Conservation (phyloP, 352 stramenopile genomes). For the Lagenidium sp. region DNA sequence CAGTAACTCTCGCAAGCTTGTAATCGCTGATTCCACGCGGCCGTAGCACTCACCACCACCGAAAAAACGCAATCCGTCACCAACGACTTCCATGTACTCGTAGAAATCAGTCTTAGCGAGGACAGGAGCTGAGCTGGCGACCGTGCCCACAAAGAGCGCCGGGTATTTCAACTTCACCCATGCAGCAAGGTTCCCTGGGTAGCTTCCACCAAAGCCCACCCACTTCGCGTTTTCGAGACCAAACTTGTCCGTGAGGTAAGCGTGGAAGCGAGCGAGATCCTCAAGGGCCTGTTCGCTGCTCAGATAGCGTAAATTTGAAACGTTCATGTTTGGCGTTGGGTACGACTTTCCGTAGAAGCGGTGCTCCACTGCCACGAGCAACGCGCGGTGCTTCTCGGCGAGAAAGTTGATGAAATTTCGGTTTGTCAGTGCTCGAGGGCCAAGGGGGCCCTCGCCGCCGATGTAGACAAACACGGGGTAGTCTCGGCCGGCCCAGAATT, state of each 20-base stretch:
- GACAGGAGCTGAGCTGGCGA: slow-evolving; percentile 88
- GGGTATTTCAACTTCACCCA: slow-evolving; percentile 93
- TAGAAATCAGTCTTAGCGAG: slow-evolving; percentile 74
- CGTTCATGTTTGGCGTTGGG: slow-evolving; percentile 71
- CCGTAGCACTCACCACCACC: slow-evolving; percentile 75
- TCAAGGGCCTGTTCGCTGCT: slow-evolving; percentile 85
- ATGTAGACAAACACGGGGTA: slow-evolving; percentile 89
- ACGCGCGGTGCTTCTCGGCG: slow-evolving; percentile 59
- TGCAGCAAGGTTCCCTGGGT: slow-evolving; percentile 91
- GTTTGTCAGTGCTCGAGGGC: slow-evolving; percentile 48
- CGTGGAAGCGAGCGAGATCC: slow-evolving; percentile 88
- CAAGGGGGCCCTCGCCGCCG: slow-evolving; percentile 60
- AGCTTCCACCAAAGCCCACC: slow-evolving; percentile 94
- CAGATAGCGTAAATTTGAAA: slow-evolving; percentile 81
- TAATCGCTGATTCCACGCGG: slow-evolving; percentile 51
- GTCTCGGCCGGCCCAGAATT: slow-evolving; percentile 69
- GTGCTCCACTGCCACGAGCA: slow-evolving; percentile 91
- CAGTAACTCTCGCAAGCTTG: slow-evolving; percentile 39
- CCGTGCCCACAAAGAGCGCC: slow-evolving; percentile 86
- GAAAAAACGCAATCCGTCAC: slow-evolving; percentile 71
- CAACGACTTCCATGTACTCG: slow-evolving; percentile 87
- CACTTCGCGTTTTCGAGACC: slow-evolving; percentile 60
- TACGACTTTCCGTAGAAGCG: slow-evolving; percentile 94
- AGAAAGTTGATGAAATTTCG: slow-evolving; percentile 72
- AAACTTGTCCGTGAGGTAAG: slow-evolving; percentile 61